A percentile compares a stretch with the other conserved stretches of the same genome.
Evolutionary conservation across 495 filamentous ascomycete genomes (phyloP).

Genomic region (Trichodelitschia bisporula): DNA sequence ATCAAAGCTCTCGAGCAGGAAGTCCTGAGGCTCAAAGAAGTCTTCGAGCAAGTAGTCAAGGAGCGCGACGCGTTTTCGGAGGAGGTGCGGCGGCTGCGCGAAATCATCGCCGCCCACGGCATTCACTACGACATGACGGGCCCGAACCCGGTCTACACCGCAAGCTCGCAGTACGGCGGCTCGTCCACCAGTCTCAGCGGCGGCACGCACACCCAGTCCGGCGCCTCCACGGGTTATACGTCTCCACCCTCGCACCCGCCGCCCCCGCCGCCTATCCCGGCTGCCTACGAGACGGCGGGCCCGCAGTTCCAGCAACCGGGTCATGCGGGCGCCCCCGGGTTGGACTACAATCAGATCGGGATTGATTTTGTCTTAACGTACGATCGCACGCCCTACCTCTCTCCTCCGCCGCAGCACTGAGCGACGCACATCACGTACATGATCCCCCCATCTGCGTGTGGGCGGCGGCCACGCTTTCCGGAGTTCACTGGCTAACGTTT

Average conservation of each 20-base stretch:
- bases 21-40: conserved; percentile 45
- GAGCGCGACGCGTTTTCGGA: conserved; percentile 41
- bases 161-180: background rate
- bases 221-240: conserved; percentile 18
- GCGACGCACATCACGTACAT: background rate
- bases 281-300: conserved; percentile 15
- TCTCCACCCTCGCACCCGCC: conserved; percentile 8
- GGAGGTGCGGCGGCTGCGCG: conserved; percentile 57
- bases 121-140: conserved; percentile 25
- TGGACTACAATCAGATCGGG: conserved; percentile 72
- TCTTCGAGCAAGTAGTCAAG: conserved; percentile 31
- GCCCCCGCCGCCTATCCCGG: conserved; percentile 5
- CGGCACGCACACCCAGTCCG: conserved; percentile 21
- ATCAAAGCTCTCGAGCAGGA: conserved; percentile 84
- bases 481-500: too few species aligned
- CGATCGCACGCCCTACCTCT: conserved; percentile 37
- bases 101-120: conserved; percentile 47
- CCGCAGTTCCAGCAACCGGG: conserved; percentile 6
- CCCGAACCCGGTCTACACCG: conserved; percentile 5
- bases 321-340: conserved; percentile 9
- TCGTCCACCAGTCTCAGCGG: conserved; percentile 30
- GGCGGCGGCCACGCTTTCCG: too few species aligned
- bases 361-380: conserved; percentile 96
- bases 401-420: conserved; percentile 28
- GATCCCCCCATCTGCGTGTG: too few species aligned